phyloP scores from a whole-genome alignment of 352 stramenopile species.

The Globisporangium yorkense region DNA sequence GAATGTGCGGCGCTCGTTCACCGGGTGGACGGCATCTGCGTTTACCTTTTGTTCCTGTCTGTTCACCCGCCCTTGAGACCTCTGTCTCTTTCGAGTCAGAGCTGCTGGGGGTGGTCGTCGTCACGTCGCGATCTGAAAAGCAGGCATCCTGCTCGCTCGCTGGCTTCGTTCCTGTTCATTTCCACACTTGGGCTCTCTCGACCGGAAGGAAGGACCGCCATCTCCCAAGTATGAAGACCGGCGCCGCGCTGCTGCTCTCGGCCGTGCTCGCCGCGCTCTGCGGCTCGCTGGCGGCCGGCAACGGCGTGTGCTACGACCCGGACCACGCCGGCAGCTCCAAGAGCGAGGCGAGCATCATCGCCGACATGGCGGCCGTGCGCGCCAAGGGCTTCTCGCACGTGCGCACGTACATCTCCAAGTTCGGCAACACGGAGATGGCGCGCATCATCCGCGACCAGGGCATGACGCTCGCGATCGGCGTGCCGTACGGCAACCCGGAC shows the following conservation, averaged over 20 bases:
- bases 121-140: too few relatives aligned
- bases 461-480: slow-evolving; percentile 42
- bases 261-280: slow-evolving; percentile 23
- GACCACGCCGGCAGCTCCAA: slow-evolving; percentile 31
- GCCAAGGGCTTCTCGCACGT: slow-evolving; percentile 49
- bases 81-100: too few relatives aligned
- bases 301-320: slow-evolving; percentile 71
- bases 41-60: too few relatives aligned
- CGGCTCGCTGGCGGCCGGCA: slow-evolving; percentile 31
- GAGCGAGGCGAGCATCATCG: slow-evolving; percentile 23
- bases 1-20: too few relatives aligned
- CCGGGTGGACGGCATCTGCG: too few relatives aligned
- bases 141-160: too few relatives aligned
- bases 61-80: too few relatives aligned
- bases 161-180: too few relatives aligned
- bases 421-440: slow-evolving; percentile 48
- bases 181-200: too few relatives aligned
- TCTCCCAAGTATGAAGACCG: slow-evolving; percentile 11
- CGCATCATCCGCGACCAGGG: slow-evolving; percentile 43
- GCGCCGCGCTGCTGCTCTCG: slow-evolving; percentile 10
- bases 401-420: slow-evolving; percentile 67
- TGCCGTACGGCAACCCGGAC: slow-evolving; percentile 51
- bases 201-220: too few relatives aligned
- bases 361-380: slow-evolving; percentile 49
- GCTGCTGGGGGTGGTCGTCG: too few relatives aligned